Evolutionary conservation across 1,139 yeast species (phyloP).

Genomic region (Neolecta irregularis): DNA sequence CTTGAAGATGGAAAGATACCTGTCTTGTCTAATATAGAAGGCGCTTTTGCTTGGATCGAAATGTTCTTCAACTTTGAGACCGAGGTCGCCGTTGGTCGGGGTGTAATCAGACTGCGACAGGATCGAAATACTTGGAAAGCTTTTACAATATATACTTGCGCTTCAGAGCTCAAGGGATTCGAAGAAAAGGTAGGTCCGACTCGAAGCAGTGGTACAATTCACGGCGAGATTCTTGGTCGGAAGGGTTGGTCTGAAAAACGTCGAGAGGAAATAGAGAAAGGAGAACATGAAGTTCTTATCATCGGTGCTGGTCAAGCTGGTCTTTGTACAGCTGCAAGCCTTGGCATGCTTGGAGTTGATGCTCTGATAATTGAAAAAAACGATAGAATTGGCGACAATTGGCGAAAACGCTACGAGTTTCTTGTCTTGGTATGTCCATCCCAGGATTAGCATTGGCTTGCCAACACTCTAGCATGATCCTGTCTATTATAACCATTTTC

Average conservation of each 20-base stretch:
- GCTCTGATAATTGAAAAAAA: slow-evolving; percentile 29
- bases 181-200: slow-evolving; percentile 26
- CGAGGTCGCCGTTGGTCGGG: slow-evolving; percentile 26
- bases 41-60: slow-evolving; percentile 24
- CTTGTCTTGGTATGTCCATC: no score
- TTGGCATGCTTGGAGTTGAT: slow-evolving; percentile 29
- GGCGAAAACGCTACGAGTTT: slow-evolving; percentile 33
- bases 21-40: no score
- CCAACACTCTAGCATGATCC: no score
- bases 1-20: slow-evolving; percentile 22
- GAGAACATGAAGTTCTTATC: slow-evolving; percentile 26
- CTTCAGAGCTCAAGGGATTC: slow-evolving; percentile 25
- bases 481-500: slow-evolving; percentile 30
- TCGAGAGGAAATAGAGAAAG: slow-evolving; percentile 17
- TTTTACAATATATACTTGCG: slow-evolving; percentile 25
- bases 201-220: slow-evolving; percentile 29
- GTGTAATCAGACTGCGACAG: slow-evolving; percentile 24
- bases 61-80: slow-evolving; percentile 24
- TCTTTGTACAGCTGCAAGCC: slow-evolving; percentile 29
- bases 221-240: slow-evolving; percentile 27
- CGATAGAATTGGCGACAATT: slow-evolving; percentile 30
- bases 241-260: slow-evolving; percentile 24
- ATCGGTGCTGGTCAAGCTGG: slow-evolving; percentile 37
- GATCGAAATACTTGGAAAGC: slow-evolving; percentile 24
- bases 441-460: no score